Evolutionary conservation across 345 rosid species (phyloP), one percentile per base, ranked within the genome.

Genomic region (Dovyalis caffra): DNA sequence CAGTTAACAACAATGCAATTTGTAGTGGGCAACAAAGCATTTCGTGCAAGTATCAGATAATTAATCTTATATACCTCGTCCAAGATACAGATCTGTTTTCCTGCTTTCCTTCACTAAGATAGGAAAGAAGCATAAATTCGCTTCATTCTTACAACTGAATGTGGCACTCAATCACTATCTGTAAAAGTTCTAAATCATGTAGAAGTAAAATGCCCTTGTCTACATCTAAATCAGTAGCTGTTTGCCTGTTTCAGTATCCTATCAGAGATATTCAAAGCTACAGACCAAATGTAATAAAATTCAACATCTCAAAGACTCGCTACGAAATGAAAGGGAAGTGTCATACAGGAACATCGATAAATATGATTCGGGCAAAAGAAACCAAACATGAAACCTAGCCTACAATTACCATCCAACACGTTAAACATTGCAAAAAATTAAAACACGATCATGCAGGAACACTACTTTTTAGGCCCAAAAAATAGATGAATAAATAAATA

Each of bases 361-460:
- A 26, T 12, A 57, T 29, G 29, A 64, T 69, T 20, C 68, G 31
- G 56, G 35, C 31, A 65, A 18, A 40, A 56, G 37, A 14, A 32
- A 31, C 5, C 10, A 20, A 21, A 20, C 58, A 64, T 51, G 8
- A 33, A 49, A 45, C 10, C 1, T 15, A 45, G 23, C 35, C 33
- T n/a, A 26, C 3, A 51, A 68, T 18, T 35, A 28, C 37, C 33
- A n/a, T 37, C 47, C 31, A 76, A 69, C 28, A 45, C 29, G 33
- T 28, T 43, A 60, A 28, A 71, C 31, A 29, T 57, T 56, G 73
- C 78, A 40, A 58, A 23, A 35, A 67, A 9, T 56, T 32, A 8
- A 20, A 51, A 51, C 57, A 51, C 57, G 6, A 21, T 51, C 57
- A 51, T 51, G 57, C 57, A 51, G 57, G 20, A 21, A 51, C 10